A percentile compares a stretch with the other conserved stretches of the same genome.
Conservation (phyloP, 2,329 filamentous ascomycete species). For the Calonectria hawksworthii region DNA sequence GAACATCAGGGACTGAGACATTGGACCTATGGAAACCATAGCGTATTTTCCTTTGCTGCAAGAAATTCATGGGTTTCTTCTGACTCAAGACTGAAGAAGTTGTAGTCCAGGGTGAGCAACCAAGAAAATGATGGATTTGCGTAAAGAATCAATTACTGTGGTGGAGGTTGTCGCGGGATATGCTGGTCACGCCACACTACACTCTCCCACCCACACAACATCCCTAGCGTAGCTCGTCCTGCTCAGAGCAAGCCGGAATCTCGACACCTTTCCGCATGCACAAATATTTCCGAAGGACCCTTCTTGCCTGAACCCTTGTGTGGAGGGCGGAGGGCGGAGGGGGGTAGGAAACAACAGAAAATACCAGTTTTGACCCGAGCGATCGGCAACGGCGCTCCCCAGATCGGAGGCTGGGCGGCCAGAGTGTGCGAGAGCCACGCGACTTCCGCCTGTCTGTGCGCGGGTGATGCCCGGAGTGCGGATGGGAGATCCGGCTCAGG, state of each 20-base stretch:
- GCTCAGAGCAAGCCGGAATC: neutral
- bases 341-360: neutral
- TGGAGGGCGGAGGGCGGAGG: neutral
- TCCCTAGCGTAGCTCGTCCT: neutral
- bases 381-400: conserved; percentile 9
- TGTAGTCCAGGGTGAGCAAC: neutral
- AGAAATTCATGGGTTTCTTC: neutral
- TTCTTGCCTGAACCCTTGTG: neutral
- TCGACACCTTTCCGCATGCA: neutral
- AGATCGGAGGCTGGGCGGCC: conserved; percentile 5
- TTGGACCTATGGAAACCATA: neutral
- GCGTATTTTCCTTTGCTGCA: neutral
- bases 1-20: conserved; percentile 4
- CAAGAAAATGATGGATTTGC: neutral
- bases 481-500: neutral
- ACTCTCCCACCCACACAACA: too few relatives aligned
- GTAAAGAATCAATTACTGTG: neutral
- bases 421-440: conserved; percentile 23
- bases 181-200: neutral
- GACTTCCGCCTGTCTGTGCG: conserved; percentile 21
- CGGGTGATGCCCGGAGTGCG: conserved; percentile 19
- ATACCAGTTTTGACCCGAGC: neutral
- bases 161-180: neutral
- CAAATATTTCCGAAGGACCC: neutral
- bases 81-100: neutral